These are phyloP conservation scores for Paxillus ammoniavirescens DNA, from an alignment of 768 basidiomycete species.

Conservation along the genomic window DNA sequence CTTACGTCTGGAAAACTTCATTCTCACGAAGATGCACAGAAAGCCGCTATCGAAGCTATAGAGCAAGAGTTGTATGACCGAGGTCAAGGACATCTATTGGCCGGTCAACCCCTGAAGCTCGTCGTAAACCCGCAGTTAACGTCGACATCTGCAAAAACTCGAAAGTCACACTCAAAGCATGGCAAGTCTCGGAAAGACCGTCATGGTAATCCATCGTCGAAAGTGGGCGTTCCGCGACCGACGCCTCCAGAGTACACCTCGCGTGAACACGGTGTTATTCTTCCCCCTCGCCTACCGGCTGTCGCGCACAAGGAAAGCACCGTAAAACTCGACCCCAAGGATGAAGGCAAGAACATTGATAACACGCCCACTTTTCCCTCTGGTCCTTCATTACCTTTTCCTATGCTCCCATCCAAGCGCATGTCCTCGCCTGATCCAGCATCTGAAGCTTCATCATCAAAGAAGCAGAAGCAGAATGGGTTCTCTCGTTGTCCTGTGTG, in stretches of 20 bases:
- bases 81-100: constrained; percentile 55
- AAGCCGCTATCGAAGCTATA: constrained; percentile 65
- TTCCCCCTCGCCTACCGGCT: not conserved
- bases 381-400: not conserved
- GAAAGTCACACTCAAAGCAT: not conserved
- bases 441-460: constrained; percentile 26
- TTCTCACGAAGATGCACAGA: constrained; percentile 36
- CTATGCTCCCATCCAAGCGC: constrained; percentile 35
- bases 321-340: not conserved
- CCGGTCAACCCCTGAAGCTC: constrained; percentile 62
- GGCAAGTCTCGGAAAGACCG: not conserved
- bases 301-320: not conserved
- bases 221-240: not conserved
- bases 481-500: constrained; percentile 48
- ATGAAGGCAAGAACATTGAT: not conserved
- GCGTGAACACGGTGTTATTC: not conserved
- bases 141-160: constrained; percentile 14
- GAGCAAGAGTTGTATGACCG: constrained; percentile 60
- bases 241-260: not conserved
- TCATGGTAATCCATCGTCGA: not conserved
- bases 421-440: constrained; percentile 29
- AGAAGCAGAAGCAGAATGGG: constrained; percentile 37
- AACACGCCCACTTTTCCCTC: not conserved
- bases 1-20: not conserved
- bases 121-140: constrained; percentile 34